These are phyloP conservation scores for Jacaranda copaia DNA, from an alignment of 257 asterid genomes.

Conservation along the genomic window DNA sequence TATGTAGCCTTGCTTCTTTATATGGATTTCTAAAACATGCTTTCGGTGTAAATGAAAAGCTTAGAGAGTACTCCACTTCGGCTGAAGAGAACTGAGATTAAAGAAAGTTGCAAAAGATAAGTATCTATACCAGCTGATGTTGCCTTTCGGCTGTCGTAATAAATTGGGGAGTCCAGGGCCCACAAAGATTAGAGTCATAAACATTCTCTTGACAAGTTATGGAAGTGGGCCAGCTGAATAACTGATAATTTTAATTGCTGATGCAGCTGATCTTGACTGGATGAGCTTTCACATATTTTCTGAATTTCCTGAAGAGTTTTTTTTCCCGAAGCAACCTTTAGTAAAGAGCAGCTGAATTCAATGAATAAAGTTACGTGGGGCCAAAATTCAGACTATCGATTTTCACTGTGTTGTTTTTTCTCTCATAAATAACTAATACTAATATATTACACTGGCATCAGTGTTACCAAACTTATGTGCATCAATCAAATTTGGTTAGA, in stretches of 20 bases:
- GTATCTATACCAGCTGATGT: neutral
- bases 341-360: neutral
- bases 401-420: too few species aligned
- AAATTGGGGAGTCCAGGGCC: constrained; percentile 14
- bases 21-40: neutral
- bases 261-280: constrained; percentile 20
- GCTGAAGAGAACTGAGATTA: neutral
- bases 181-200: neutral
- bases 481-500: neutral
- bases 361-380: too few species aligned
- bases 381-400: too few species aligned
- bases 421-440: too few species aligned
- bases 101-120: constrained; percentile 12
- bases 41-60: neutral
- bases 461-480: neutral
- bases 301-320: neutral
- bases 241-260: constrained; percentile 23
- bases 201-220: constrained; percentile 23
- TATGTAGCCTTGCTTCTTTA: neutral
- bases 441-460: too few species aligned
- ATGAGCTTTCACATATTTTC: neutral
- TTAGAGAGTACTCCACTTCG: neutral
- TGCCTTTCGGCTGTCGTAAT: neutral
- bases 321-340: neutral
- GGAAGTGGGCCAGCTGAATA: constrained; percentile 25